A percentile compares a stretch with the other conserved stretches of the same genome.
Conservation (phyloP, 768 basidiomycete species). For the Tricholoma saponaceum region DNA sequence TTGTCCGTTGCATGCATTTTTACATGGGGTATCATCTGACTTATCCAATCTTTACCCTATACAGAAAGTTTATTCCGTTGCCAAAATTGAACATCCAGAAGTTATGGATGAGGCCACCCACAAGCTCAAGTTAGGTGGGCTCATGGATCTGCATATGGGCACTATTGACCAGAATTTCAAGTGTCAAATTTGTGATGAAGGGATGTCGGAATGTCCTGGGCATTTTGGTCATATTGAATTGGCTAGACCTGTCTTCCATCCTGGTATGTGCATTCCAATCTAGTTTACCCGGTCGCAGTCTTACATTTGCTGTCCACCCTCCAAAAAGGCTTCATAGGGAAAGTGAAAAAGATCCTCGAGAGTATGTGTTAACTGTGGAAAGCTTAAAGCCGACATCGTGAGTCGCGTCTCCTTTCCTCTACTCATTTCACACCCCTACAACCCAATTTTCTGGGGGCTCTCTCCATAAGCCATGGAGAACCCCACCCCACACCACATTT, state of each 20-base stretch:
- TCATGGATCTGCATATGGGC: constrained; percentile 98
- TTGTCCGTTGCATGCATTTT: constrained; percentile 53
- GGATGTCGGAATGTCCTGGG: constrained; percentile 99
- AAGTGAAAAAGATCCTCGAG: constrained; percentile 99
- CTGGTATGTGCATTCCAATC: constrained; percentile 52
- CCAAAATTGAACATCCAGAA: constrained; percentile 97
- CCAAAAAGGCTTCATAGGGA: constrained; percentile 84
- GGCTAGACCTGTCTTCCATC: constrained; percentile 95
- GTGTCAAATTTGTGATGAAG: constrained; percentile 99
- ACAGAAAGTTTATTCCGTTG: constrained; percentile 98
- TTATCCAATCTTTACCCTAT: constrained; percentile 14
- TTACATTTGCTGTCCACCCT: not conserved
- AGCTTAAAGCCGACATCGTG: constrained; percentile 95
- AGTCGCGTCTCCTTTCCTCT: constrained; percentile 77
- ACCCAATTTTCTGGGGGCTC: constrained; percentile 99
- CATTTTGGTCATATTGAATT: constrained; percentile 99
- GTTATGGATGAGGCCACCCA: constrained; percentile 95
- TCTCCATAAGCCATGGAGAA: constrained; percentile 88
- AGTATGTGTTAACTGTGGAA: constrained; percentile 98
- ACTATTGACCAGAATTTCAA: constrained; percentile 98
- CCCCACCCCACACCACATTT: constrained; percentile 86
- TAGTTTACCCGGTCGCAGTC: not conserved
- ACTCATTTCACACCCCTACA: constrained; percentile 94
- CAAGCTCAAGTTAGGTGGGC: constrained; percentile 86
- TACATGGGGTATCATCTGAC: constrained; percentile 4